Base-by-base conservation (phyloP, 345 rosid genomes). In the Populus davidiana region DNA sequence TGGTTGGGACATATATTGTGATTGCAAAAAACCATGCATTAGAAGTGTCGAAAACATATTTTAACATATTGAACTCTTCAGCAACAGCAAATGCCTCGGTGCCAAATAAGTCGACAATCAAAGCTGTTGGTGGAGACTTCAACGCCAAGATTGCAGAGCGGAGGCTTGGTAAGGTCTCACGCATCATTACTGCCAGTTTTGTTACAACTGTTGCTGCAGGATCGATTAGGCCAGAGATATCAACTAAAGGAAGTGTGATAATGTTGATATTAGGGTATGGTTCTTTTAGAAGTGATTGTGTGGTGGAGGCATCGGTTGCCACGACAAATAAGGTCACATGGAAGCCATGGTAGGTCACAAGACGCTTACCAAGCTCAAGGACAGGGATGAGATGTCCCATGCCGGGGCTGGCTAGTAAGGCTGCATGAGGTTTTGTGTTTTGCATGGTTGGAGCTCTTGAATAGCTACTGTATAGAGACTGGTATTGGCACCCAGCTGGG, bases 11-110 rank as follows among this genome's bases (percentile, higher is more conserved):
- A 76, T 89, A 85, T 9, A 89, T 25, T 1, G 84, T 68, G 41
- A 83, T 70, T 0, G 94, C 91, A 3, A 93, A 83, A 77, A 80
- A 72, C 71, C 70, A 71, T 4, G 71, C 76, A 65, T 25, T 64
- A 21, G 76, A 33, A 50, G 76, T 49, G 31, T 31, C 0, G 47
- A 78, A 78, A 31, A 43, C 68, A 36, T 78, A 78, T 16, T 71
- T 71, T 6, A 64, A 25, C 64, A 78, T 78, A 12, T 23, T 23
- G 16, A 71, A 25, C 50, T 78, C 80, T 7, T 71, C 50, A 5
- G 75, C 70, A 0, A 78, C 68, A 2, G 47, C 49, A 17, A 78
- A 62, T 6, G 80, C 67, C 36, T 71, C 47, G 50, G 80, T 61
- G 8, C 80, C 63, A 18, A 78, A 71, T 5, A 71, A n/a, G 50